Percentiles rank a stretch among this genome's conserved stretches.
Evolutionary conservation across 2,329 filamentous ascomycete species (phyloP).

Genomic region (Phaeosphaeriaceae sp.): DNA sequence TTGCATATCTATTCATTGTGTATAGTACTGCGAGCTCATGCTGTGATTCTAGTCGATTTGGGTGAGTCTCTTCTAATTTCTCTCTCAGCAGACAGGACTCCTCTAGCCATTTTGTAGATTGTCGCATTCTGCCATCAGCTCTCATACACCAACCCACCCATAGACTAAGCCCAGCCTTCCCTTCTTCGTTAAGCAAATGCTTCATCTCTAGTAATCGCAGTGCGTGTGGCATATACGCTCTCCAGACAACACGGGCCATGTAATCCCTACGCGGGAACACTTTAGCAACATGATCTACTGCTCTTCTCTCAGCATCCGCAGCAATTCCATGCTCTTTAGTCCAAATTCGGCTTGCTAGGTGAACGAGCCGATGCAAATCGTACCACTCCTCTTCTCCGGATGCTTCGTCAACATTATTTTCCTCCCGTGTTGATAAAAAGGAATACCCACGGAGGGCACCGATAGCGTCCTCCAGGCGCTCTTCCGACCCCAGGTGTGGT

Average conservation of each 20-base stretch:
- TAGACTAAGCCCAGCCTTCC: neutral
- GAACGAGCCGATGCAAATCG: no score
- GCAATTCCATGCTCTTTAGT: no score
- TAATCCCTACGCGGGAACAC: constrained; percentile 12
- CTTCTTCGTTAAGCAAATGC: neutral
- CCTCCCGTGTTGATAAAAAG: no score
- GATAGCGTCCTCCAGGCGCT: no score
- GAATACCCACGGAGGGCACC: no score
- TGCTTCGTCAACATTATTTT: no score
- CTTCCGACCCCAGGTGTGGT: constrained; percentile 3
- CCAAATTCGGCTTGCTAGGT: no score
- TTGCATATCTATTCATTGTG: constrained; percentile 3
- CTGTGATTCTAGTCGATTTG: constrained; percentile 8
- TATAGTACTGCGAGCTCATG: constrained; percentile 7
- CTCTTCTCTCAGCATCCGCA: no score
- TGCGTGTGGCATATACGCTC: constrained; percentile 20
- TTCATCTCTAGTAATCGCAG: constrained; percentile 8
- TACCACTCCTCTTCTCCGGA: no score
- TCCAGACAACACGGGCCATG: constrained; percentile 14
- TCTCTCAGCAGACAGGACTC: neutral
- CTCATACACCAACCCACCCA: neutral
- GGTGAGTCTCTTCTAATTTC: neutral
- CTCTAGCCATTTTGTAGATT: constrained; percentile 3
- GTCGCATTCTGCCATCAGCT: neutral
- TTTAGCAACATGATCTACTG: no score